Percentiles rank a stretch among this genome's conserved stretches.
Conservation (phyloP, 257 asterid species). For the Forsythia viridissima region DNA sequence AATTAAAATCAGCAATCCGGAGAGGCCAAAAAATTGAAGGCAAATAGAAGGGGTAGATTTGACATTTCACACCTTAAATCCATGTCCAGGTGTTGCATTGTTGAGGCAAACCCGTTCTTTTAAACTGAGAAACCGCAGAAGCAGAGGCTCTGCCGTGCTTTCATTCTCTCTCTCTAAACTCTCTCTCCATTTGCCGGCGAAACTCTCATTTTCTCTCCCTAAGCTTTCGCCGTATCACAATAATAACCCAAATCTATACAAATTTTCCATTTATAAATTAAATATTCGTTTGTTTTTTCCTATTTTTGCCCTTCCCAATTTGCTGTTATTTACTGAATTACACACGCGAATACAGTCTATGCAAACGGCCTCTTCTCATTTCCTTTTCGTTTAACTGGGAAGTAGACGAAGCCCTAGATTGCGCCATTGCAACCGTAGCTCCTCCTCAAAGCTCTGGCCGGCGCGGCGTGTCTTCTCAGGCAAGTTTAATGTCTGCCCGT, state of each 20-base stretch:
- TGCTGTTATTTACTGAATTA: background rate
- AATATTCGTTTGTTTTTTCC: background rate
- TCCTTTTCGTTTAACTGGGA: background rate
- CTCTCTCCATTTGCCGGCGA: background rate
- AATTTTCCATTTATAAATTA: background rate
- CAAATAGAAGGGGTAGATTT: background rate
- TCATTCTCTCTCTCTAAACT: background rate
- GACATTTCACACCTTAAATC: background rate
- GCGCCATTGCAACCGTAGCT: background rate
- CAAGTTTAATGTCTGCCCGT: background rate
- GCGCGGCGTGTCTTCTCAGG: background rate
- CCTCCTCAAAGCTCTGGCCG: background rate
- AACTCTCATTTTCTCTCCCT: background rate
- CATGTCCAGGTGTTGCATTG: conserved; percentile 2
- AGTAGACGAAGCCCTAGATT: background rate
- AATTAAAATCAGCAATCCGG: too few species aligned
- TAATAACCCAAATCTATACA: background rate
- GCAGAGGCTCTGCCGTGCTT: conserved; percentile 19
- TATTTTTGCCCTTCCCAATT: background rate
- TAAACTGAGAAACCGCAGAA: conserved; percentile 28
- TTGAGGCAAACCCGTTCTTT: conserved; percentile 27
- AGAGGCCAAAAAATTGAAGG: too few species aligned
- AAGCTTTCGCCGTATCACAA: background rate
- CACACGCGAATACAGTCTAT: background rate
- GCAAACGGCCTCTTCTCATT: too few species aligned